These are phyloP conservation scores for Picochlorum sp. DNA, from an alignment of 139 green algal genomes.

Conservation along the genomic window DNA sequence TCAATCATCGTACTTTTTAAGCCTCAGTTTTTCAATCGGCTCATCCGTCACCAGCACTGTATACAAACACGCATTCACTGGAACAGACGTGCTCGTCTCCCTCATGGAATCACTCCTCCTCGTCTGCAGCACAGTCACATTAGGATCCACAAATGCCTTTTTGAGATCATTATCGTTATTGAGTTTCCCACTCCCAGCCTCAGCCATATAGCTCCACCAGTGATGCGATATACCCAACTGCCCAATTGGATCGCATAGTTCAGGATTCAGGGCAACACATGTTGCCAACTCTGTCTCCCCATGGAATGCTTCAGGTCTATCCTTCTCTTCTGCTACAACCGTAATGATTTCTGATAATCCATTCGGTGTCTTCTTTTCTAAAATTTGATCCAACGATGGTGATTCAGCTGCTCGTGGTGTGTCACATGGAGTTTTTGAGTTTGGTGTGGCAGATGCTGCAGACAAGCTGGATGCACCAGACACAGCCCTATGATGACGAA, in stretches of 20 bases:
- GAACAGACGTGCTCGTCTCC: background rate
- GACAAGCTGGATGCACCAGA: constrained; percentile 8
- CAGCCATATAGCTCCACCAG: constrained; percentile 10
- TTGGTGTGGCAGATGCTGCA: background rate
- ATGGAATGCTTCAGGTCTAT: background rate
- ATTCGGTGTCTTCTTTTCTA: background rate
- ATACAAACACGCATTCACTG: constrained; percentile 19
- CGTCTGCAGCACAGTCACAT: background rate
- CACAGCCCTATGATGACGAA: constrained; percentile 3
- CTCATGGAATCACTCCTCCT: background rate
- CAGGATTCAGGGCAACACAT: background rate
- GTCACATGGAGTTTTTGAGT: background rate
- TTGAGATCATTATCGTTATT: background rate
- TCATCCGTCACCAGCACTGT: constrained; percentile 31
- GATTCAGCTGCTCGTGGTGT: background rate
- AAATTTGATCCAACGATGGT: no score
- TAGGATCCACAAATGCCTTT: constrained; percentile 1
- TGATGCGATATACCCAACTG: constrained; percentile 7
- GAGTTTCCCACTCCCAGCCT: background rate
- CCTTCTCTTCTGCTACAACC: background rate
- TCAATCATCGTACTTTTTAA: constrained; percentile 1
- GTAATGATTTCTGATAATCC: constrained; percentile 2
- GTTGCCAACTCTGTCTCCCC: background rate
- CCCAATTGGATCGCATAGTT: background rate
- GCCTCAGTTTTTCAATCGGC: constrained; percentile 21